Percentiles rank a stretch among this genome's conserved stretches.
These are phyloP conservation scores for Podila epicladia DNA, from an alignment of 192 early-diverging fungal genomes.

Conservation along the genomic window DNA sequence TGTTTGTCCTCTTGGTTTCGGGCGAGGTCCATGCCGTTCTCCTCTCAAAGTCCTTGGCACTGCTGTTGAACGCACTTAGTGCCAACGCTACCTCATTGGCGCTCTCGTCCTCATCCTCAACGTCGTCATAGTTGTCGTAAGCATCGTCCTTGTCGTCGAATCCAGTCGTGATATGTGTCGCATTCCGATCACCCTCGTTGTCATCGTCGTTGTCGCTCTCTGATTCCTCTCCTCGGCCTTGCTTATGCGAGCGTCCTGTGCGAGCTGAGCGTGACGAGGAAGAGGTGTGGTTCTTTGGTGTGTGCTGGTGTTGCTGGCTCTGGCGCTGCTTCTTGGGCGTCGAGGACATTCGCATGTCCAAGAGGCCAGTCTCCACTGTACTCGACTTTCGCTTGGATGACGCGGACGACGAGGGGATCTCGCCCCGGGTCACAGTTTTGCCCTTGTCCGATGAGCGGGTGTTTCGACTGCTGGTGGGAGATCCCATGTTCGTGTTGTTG, in stretches of 20 bases:
- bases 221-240: not conserved
- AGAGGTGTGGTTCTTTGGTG: not conserved
- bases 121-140: constrained; percentile 1
- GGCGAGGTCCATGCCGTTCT: too few species aligned
- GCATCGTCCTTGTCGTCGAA: not conserved
- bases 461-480: too few species aligned
- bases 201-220: not conserved
- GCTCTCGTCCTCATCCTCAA: not conserved
- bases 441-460: too few species aligned
- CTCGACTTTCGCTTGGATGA: not conserved
- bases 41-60: too few species aligned
- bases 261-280: not conserved
- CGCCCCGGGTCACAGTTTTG: too few species aligned
- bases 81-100: not conserved
- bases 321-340: constrained; percentile 1
- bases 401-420: too few species aligned
- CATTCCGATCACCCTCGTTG: not conserved
- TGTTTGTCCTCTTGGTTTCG: too few species aligned
- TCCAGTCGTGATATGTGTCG: not conserved
- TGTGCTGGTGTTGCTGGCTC: not conserved
- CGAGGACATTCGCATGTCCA: constrained; percentile 3
- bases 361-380: not conserved
- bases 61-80: not conserved
- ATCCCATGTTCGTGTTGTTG: too few species aligned
- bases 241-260: not conserved